phyloP scores from a whole-genome alignment of 768 basidiomycete genomes.

The Hypholoma fasciculare region DNA sequence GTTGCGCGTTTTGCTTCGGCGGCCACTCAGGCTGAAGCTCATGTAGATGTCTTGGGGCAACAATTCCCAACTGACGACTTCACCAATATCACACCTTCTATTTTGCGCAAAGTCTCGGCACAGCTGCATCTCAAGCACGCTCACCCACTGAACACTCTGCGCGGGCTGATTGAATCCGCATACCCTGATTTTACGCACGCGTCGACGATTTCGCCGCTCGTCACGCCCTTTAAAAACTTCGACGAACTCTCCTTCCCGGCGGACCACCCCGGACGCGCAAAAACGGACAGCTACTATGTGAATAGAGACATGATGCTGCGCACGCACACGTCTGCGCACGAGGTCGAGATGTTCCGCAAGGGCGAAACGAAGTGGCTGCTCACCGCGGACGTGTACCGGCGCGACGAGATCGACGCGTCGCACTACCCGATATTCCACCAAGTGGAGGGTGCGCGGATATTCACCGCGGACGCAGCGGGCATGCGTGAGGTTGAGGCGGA shows the following conservation, averaged over 20 bases:
- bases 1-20: slow-evolving; percentile 10
- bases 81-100: slow-evolving; percentile 86
- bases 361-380: slow-evolving; percentile 86
- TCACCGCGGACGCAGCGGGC: slow-evolving; percentile 55
- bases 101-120: slow-evolving; percentile 77
- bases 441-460: slow-evolving; percentile 91
- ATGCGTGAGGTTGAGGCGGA: slow-evolving; percentile 69
- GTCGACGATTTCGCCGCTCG: slow-evolving; percentile 82
- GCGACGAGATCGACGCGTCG: slow-evolving; percentile 96
- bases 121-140: slow-evolving; percentile 72
- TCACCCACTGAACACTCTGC: slow-evolving; percentile 89
- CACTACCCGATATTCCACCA: slow-evolving; percentile 99
- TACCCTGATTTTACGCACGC: slow-evolving; percentile 74
- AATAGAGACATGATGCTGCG: slow-evolving; percentile 90
- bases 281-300: slow-evolving; percentile 95
- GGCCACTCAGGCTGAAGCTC: slow-evolving; percentile 14
- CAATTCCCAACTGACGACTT: slow-evolving; percentile 73
- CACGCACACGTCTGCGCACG: slow-evolving; percentile 98
- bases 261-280: slow-evolving; percentile 91
- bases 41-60: slow-evolving; percentile 57
- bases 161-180: slow-evolving; percentile 80
- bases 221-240: slow-evolving; percentile 90
- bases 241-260: slow-evolving; percentile 93
- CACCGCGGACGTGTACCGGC: slow-evolving; percentile 94
- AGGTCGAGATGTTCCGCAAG: slow-evolving; percentile 83